Conservation (phyloP, 345 rosid genomes). For the Moringa oleifera region DNA sequence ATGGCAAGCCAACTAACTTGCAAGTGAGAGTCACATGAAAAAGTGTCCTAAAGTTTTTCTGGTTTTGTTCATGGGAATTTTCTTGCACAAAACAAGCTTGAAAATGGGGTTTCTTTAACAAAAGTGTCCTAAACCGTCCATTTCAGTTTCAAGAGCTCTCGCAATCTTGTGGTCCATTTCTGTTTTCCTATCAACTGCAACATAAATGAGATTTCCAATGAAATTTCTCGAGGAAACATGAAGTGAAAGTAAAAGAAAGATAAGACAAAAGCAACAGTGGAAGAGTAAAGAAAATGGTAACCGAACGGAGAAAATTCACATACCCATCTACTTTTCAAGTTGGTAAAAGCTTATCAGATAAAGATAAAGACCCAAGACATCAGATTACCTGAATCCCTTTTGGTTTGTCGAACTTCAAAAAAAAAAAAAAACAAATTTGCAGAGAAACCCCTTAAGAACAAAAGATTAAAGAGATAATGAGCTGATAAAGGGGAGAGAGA, state of each 20-base stretch:
- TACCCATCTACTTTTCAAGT: background rate
- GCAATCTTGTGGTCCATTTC: constrained; percentile 21
- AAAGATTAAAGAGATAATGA: too few species aligned
- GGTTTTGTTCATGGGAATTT: background rate
- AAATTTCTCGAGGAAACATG: background rate
- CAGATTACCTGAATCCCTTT: too few species aligned
- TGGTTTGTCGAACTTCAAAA: too few species aligned
- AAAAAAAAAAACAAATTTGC: too few species aligned
- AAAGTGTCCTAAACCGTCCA: constrained; percentile 19
- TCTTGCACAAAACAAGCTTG: constrained; percentile 1
- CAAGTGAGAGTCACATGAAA: constrained; percentile 26
- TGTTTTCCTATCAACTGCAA: constrained; percentile 22
- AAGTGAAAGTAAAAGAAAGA: too few species aligned
- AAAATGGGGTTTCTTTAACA: constrained; percentile 18
- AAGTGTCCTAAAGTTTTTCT: background rate
- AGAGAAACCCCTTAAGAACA: too few species aligned
- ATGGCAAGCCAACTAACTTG: constrained; percentile 15
- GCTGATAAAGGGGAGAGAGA: too few species aligned
- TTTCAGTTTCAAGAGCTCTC: constrained; percentile 1
- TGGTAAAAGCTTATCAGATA: background rate
- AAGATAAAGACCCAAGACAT: background rate
- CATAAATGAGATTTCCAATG: background rate
- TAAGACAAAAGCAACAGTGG: too few species aligned
- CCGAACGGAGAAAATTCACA: background rate
- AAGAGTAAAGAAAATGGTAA: background rate